Percentiles rank a stretch among this genome's conserved stretches.
These are phyloP conservation scores for Apostasia shenzhenica DNA, from an alignment of 106 monocot genomes.

Conservation along the genomic window DNA sequence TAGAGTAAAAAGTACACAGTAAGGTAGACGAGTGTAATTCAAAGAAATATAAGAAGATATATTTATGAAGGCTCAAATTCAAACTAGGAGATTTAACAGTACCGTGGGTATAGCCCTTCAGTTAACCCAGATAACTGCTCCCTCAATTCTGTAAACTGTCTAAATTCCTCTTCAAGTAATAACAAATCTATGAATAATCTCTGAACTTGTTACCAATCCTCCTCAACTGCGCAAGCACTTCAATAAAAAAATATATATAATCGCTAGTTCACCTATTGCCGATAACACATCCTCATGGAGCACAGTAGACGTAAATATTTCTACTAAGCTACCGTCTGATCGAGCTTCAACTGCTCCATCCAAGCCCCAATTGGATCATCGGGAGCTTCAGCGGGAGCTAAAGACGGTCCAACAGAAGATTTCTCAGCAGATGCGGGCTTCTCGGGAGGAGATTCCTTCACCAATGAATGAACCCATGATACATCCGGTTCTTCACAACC, in stretches of 20 bases:
- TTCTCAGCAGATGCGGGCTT: conserved; percentile 2
- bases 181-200: conserved; percentile 1
- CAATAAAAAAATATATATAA: neutral
- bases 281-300: neutral
- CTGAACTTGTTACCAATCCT: neutral
- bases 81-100: too few species aligned
- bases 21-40: neutral
- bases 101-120: too few species aligned
- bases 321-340: conserved; percentile 18
- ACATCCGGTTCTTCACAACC: conserved; percentile 65
- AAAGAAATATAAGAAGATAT: neutral
- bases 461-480: conserved; percentile 69
- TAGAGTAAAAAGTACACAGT: neutral
- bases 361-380: conserved; percentile 42
- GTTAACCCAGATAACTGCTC: neutral
- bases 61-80: neutral
- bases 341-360: conserved; percentile 72
- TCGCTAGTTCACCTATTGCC: neutral
- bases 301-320: neutral
- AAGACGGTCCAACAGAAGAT: conserved; percentile 1
- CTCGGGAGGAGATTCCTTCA: conserved; percentile 58
- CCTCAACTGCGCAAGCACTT: neutral
- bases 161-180: neutral
- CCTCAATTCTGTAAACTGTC: neutral
- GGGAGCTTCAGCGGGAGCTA: conserved; percentile 2